Base-by-base conservation (phyloP, 129 eudicot genomes). In the Centrapalus pauciflorus region DNA sequence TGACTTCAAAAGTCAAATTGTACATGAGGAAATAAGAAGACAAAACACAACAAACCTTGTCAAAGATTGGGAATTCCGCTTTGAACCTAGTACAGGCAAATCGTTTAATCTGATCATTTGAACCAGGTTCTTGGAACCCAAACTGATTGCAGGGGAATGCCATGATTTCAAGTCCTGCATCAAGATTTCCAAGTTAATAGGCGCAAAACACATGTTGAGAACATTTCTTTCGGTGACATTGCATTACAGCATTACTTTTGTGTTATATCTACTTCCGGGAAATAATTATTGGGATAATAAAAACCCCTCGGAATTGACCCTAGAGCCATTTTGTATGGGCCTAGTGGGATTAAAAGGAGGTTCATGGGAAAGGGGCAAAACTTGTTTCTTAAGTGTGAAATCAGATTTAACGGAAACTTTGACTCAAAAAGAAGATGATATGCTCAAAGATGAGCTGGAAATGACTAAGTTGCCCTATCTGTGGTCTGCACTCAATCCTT, bases 121-220 rank as follows among this genome's bases (percentile, higher is more conserved):
- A 83, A 28, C 98, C 98, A 12, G 98, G 96, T 78, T 92, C 98
- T 79, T 92, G 98, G 75, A 75, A 81, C 71, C 93, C 93, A 66
- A 91, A 91, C 79, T 91, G 97, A 81, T 91, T 91, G 81, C 94
- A 92, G 0, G 95, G 98, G 64, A 92, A 92, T 12, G 98, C 98
- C 52, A 92, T 58, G 32, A 92, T 85, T 69, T 92, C 96, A 29
- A 92, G 88, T 26, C 98, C 98, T 92, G 79, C 51, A 73, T 50
- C 21, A 80, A 65, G 34, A 60, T 51, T 34, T 21, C 37, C 64
- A 72, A 9, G 46, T 30, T 41, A 26, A 3, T 35, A 68, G 26
- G 19, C 54, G 54, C 34, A 7, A 25, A n/a, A 66, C 20, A 35
- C 38, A 11, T 14, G 8, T 52, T 55, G 54, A n/a, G 4, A 59